Base-by-base conservation (phyloP, 805 yeast genomes). In the Metschnikowia chrysomelidarum region DNA sequence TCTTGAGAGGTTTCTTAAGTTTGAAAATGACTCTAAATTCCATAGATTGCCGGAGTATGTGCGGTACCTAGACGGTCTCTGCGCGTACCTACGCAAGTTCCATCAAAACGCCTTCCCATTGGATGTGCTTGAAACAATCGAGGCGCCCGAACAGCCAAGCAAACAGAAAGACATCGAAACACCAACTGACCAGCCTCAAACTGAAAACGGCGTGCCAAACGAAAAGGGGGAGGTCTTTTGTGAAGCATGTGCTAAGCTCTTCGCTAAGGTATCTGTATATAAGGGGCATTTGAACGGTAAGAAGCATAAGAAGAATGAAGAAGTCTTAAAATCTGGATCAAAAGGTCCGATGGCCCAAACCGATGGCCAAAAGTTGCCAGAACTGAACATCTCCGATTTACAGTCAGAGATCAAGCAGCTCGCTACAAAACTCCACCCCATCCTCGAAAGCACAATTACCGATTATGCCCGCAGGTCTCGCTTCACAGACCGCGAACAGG, bases 221-320 rank as follows among this genome's bases (percentile, higher is more conserved):
- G 41, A 21, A 14, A 36, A 24, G 31, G 51, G 35, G 32, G 54
- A 53, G 38, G 64, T 75, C 1, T 82, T 57, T 46, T 91, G 97
- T 54, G 44, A 57, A 4, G 69, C 73, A 0, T 91, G 97, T 54
- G 67, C 73, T 19, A 82, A 76, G 50, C 38, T 50, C 13, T 88
- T 86, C 53, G 62, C 83, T 10, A 81, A 82, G 34, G 62, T 62
- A 18, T 60, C 87, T 0, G 93, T 85, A 0, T 88, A 67, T 53
- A 59, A 71, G 4, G 79, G 75, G 3, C 97, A 91, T 65, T 57
- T 87, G 17, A 41, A 50, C 1, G 95, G 96, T 1, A 85, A 83
- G 53, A 81, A 80, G 47, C 97, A 91, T 54, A 61, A 69, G 38
- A 81, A 78, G 46, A 76, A 76, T 24, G 53, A 47, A 0, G 18